phyloP scores from a whole-genome alignment of 148 eudicot genomes.

The Pouteria glomerata region DNA sequence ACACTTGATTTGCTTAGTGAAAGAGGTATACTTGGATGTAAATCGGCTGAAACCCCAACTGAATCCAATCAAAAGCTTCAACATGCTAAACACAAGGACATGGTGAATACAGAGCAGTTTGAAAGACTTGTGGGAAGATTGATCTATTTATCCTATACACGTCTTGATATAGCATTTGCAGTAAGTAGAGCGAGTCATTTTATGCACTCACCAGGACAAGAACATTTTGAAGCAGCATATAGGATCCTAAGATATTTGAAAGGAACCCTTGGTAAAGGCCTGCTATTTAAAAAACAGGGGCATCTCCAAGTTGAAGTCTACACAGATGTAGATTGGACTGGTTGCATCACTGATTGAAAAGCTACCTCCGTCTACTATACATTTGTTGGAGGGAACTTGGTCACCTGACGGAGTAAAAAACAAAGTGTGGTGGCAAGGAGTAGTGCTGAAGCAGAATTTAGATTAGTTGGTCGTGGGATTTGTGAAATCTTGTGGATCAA shows the following conservation, averaged over 20 bases:
- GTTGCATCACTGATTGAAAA: neutral
- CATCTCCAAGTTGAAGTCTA: neutral
- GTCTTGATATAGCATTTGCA: neutral
- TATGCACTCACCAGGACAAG: neutral
- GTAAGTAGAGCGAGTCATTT: neutral
- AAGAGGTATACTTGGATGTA: neutral
- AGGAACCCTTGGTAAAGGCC: neutral
- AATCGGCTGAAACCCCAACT: neutral
- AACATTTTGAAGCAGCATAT: neutral
- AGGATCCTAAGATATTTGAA: neutral
- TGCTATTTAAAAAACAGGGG: neutral
- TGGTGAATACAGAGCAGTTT: neutral
- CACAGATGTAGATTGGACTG: neutral
- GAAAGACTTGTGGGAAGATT: neutral
- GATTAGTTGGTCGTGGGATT: neutral
- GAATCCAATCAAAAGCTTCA: neutral
- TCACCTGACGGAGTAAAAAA: neutral
- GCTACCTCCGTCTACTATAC: neutral
- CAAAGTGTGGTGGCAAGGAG: too few relatives aligned
- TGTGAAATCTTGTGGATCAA: neutral
- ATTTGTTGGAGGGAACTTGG: neutral
- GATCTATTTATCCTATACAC: neutral
- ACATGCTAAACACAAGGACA: neutral
- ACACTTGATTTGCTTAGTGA: neutral
- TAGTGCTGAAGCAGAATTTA: neutral